Evolutionary conservation across 148 eudicot genomes (phyloP).

Genomic region (Bassia scoparia): DNA sequence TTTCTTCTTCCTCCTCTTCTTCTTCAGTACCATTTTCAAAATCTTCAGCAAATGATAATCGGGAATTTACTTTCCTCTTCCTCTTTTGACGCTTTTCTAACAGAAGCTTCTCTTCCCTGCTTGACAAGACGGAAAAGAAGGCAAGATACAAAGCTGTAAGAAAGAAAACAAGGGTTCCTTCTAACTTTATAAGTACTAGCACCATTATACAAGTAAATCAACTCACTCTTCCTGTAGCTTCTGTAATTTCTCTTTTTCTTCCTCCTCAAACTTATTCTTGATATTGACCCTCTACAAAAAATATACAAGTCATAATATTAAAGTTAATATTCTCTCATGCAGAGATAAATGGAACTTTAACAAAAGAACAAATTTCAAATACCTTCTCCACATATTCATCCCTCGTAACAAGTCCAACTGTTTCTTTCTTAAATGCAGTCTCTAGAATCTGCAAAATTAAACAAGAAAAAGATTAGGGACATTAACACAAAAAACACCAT

Average conservation of each 20-base stretch:
- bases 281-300: slow-evolving; percentile 80
- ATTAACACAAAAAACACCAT: neutral
- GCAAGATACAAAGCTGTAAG: neutral
- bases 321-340: no score
- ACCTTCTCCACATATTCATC: slow-evolving; percentile 98
- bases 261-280: slow-evolving; percentile 84
- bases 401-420: slow-evolving; percentile 86
- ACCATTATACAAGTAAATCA: neutral
- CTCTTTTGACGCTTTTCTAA: slow-evolving; percentile 81
- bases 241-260: slow-evolving; percentile 92
- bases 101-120: slow-evolving; percentile 82
- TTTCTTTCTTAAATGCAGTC: slow-evolving; percentile 99
- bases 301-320: no score
- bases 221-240: slow-evolving; percentile 93
- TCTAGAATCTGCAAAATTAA: slow-evolving; percentile 61
- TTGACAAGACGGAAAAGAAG: slow-evolving; percentile 5
- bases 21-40: slow-evolving; percentile 65
- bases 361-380: neutral
- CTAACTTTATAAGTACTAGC: neutral
- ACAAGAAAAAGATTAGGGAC: neutral
- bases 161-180: neutral
- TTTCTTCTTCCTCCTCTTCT: slow-evolving; percentile 59
- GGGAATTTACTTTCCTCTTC: slow-evolving; percentile 61
- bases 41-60: slow-evolving; percentile 81
- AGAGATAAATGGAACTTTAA: neutral